These are phyloP conservation scores for Isabelozyma heimii DNA, from an alignment of 805 yeast genomes.

Conservation along the genomic window DNA sequence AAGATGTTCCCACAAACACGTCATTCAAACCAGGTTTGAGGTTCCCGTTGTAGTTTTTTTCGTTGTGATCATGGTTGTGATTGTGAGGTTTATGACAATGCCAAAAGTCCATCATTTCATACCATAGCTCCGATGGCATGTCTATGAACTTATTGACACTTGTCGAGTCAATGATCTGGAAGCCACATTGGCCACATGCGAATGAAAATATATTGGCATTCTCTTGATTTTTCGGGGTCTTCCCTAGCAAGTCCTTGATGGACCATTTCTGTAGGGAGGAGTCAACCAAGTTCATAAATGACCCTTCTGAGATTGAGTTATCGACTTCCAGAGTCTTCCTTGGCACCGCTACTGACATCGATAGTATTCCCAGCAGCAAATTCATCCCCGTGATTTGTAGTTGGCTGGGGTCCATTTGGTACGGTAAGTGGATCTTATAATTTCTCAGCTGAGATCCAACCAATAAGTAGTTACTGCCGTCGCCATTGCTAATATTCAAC, in stretches of 20 bases:
- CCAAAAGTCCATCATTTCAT: conserved; percentile 96
- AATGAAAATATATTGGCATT: conserved; percentile 24
- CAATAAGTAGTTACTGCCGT: background rate
- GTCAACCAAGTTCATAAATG: conserved; percentile 8
- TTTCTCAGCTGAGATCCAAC: background rate
- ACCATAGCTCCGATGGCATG: conserved; percentile 92
- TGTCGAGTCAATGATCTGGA: conserved; percentile 25
- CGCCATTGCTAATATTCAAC: background rate
- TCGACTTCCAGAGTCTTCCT: background rate
- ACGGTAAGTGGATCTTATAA: background rate
- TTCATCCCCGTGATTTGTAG: background rate
- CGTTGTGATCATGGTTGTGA: conserved; percentile 16
- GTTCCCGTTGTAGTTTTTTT: conserved; percentile 35
- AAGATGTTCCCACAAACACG: conserved; percentile 57
- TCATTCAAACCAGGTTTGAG: conserved; percentile 43
- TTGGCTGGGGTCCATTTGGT: background rate
- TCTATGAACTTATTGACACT: conserved; percentile 41
- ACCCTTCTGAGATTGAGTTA: background rate
- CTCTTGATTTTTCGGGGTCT: conserved; percentile 24
- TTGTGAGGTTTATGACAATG: conserved; percentile 82
- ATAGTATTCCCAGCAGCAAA: background rate
- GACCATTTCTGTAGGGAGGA: conserved; percentile 36
- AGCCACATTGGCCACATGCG: conserved; percentile 29
- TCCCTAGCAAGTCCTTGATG: conserved; percentile 33
- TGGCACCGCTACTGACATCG: background rate